Percentiles rank a stretch among this genome's conserved stretches.
Conservation (phyloP, 768 basidiomycete species). For the Lentinus brumalis region DNA sequence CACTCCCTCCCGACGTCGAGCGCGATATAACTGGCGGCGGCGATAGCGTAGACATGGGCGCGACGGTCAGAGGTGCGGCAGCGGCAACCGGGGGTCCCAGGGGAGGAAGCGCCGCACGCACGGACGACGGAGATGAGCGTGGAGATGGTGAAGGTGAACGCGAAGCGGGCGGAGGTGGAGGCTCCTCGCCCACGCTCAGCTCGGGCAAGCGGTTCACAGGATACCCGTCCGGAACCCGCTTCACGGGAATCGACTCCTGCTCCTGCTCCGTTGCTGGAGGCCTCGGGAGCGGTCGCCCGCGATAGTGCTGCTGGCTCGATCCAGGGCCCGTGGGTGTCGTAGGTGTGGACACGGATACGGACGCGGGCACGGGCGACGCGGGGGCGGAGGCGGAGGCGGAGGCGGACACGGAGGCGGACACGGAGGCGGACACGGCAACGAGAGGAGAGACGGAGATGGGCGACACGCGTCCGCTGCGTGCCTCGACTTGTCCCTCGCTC, state of each 20-base stretch:
- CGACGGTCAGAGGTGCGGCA: background rate
- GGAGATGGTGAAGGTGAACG: background rate
- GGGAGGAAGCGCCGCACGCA: background rate
- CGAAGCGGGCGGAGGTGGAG: background rate
- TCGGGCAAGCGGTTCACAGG: slow-evolving; percentile 8
- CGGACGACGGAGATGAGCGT: background rate
- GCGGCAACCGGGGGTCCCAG: background rate
- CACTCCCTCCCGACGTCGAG: slow-evolving; percentile 12
- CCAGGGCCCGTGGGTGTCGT: slow-evolving; percentile 15
- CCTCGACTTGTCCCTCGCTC: background rate
- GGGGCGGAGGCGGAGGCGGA: slow-evolving; percentile 1
- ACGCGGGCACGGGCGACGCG: background rate
- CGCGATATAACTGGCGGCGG: slow-evolving; percentile 7
- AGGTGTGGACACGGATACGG: slow-evolving; percentile 13
- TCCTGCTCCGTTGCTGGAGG: slow-evolving; percentile 29
- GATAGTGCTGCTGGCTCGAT: slow-evolving; percentile 44
- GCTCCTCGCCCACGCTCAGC: background rate
- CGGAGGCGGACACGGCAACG: background rate
- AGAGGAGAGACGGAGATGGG: slow-evolving; percentile 4
- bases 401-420: background rate
- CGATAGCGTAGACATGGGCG: background rate
- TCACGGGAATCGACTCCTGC: slow-evolving; percentile 8
- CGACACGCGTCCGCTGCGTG: background rate
- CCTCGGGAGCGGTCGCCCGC: slow-evolving; percentile 58
- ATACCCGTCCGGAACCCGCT: slow-evolving; percentile 8